Conservation (phyloP, 805 yeast species). For the Candida chilensis region DNA sequence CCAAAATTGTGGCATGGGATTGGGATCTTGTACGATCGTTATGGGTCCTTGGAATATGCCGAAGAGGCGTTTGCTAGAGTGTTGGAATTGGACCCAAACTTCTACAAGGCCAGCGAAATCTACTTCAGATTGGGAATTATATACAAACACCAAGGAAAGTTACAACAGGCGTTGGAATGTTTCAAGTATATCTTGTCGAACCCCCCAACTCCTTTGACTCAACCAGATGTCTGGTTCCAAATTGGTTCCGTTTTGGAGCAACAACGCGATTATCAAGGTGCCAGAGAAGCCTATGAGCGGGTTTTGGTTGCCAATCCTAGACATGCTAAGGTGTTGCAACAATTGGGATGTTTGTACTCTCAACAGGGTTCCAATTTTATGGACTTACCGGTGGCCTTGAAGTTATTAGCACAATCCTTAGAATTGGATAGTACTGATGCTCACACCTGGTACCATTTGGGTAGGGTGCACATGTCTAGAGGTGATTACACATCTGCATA, state of each 20-base stretch:
- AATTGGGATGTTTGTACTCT: constrained; percentile 90
- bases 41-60: constrained; percentile 94
- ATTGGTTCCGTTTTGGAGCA: constrained; percentile 94
- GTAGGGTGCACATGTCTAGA: constrained; percentile 94
- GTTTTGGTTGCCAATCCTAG: constrained; percentile 84
- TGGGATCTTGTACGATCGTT: constrained; percentile 91
- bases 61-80: constrained; percentile 98
- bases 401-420: constrained; percentile 74
- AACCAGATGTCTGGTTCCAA: constrained; percentile 98
- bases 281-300: constrained; percentile 91
- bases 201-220: constrained; percentile 94
- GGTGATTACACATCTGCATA: constrained; percentile 94
- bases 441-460: constrained; percentile 94
- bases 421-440: constrained; percentile 90
- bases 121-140: constrained; percentile 94
- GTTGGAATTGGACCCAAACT: constrained; percentile 88
- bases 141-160: constrained; percentile 88
- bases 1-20: constrained; percentile 99
- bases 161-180: constrained; percentile 84
- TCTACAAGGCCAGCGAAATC: constrained; percentile 93
- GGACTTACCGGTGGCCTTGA: constrained; percentile 77
- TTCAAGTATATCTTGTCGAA: constrained; percentile 83
- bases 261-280: constrained; percentile 84
- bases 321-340: constrained; percentile 94
- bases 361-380: constrained; percentile 60